Evolutionary conservation across 1,284 basidiomycete genomes (phyloP).

Genomic region (Xanthoconium separans): DNA sequence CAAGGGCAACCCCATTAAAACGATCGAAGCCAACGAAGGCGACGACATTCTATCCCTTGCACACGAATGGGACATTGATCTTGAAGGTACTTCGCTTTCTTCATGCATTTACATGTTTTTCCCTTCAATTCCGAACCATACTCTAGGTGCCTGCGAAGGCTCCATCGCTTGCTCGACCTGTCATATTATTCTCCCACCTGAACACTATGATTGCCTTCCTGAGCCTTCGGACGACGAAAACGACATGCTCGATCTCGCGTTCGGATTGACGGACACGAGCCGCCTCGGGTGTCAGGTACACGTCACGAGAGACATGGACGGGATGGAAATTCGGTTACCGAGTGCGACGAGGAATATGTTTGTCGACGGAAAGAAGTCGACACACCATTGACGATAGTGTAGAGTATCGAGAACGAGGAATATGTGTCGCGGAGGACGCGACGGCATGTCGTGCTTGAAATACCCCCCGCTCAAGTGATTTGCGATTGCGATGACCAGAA

Average conservation of each 20-base stretch:
- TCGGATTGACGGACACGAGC: conserved; percentile 93
- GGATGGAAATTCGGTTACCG: conserved; percentile 84
- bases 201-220: conserved; percentile 82
- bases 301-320: conserved; percentile 81
- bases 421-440: background rate
- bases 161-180: conserved; percentile 98
- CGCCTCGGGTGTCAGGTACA: conserved; percentile 83
- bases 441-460: conserved; percentile 12
- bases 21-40: conserved; percentile 90
- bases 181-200: conserved; percentile 86
- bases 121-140: background rate
- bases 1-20: conserved; percentile 81
- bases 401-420: background rate
- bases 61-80: conserved; percentile 94
- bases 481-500: background rate
- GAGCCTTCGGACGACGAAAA: conserved; percentile 98
- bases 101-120: background rate
- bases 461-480: conserved; percentile 13
- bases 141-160: conserved; percentile 89
- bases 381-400: conserved; percentile 39
- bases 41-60: conserved; percentile 91
- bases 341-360: conserved; percentile 97
- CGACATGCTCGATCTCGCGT: conserved; percentile 98
- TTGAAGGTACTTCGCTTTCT: conserved; percentile 71
- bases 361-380: conserved; percentile 70